Conservation (phyloP, 768 basidiomycete genomes). For the Scleroderma bovista region DNA sequence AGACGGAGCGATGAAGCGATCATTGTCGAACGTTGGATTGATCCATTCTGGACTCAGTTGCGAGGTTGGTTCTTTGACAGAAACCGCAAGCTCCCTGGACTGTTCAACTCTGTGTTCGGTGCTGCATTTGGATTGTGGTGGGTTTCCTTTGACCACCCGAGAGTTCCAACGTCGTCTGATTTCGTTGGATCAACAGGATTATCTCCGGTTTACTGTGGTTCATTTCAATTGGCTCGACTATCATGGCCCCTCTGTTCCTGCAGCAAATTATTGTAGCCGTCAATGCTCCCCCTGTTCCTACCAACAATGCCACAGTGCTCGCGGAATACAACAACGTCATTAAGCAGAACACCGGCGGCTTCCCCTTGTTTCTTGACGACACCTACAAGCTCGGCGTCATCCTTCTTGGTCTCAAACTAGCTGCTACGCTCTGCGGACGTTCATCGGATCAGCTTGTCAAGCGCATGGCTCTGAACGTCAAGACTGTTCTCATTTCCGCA, state of each 20-base stretch:
- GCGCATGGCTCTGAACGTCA: constrained; percentile 25
- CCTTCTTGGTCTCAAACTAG: constrained; percentile 20
- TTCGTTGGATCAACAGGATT: constrained; percentile 10
- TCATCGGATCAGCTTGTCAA: constrained; percentile 25
- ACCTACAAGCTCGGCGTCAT: constrained; percentile 21
- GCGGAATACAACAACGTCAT: constrained; percentile 16
- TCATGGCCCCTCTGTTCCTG: constrained; percentile 21
- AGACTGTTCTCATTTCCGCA: constrained; percentile 24
- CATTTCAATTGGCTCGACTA: constrained; percentile 15
- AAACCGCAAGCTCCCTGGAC: constrained; percentile 7
- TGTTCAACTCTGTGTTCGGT: constrained; percentile 14
- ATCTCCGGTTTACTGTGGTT: constrained; percentile 26
- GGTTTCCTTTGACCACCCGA: not conserved
- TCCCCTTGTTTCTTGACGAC: constrained; percentile 21
- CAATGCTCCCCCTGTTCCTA: constrained; percentile 15
- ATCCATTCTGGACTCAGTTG: constrained; percentile 20
- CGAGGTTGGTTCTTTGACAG: constrained; percentile 15
- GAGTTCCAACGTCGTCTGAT: not conserved
- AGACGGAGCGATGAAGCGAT: constrained; percentile 20
- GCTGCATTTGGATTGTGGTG: constrained; percentile 14
- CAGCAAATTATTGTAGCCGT: constrained; percentile 24
- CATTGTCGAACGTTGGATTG: constrained; percentile 19
- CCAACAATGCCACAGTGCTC: constrained; percentile 15
- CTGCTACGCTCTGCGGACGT: constrained; percentile 22
- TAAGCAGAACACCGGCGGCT: constrained; percentile 21